Evolutionary conservation across 768 basidiomycete species (phyloP), one percentile per base, ranked within the genome.

Genomic region (Epithele typhae): DNA sequence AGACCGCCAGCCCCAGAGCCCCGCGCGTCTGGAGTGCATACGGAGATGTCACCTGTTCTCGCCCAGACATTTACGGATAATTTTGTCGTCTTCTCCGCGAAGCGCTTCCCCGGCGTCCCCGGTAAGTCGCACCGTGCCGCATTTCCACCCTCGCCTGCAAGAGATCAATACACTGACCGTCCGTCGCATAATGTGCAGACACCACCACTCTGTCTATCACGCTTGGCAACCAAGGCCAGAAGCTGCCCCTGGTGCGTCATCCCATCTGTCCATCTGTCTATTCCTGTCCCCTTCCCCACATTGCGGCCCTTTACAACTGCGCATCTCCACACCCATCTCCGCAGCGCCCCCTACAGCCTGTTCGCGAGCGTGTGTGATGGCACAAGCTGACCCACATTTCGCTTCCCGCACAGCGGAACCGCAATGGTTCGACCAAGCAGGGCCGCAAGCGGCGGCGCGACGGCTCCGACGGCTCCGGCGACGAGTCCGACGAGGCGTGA

Each of bases 31-130:
- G 71, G 75, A 27, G 77, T 92, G 44, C 83, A 88, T 69, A 83
- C 72, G 39, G 76, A 76, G 50, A 64, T 78, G 30, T 85, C 86
- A 17, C 83, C 86, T 9, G 81, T 96, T 5, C 76, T 94, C 19
- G 90, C 93, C 7, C 84, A 92, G 61, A 79, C 82, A 2, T 90
- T 86, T 64, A 87, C 89, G 34, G 82, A 90, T 22, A 75, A 82
- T 22, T 95, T 96, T 60, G 78, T 79, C 10, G 93, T 97, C 0
- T 93, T 73, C 66, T 92, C 91, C 2, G 93, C 93, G 27, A 97
- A 97, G 71, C 81, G 87, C 40, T 97, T 95, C 71, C 92, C 91
- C 40, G 93, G 93, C 40, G 93, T 97, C 35, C 87, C 91, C 68
- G 88, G 90, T 90, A 54, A 40, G 68, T 30, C 37, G 36, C 43